These are phyloP conservation scores for Claviceps purpurea DNA, from an alignment of 2,329 filamentous ascomycete species.

Conservation along the genomic window DNA sequence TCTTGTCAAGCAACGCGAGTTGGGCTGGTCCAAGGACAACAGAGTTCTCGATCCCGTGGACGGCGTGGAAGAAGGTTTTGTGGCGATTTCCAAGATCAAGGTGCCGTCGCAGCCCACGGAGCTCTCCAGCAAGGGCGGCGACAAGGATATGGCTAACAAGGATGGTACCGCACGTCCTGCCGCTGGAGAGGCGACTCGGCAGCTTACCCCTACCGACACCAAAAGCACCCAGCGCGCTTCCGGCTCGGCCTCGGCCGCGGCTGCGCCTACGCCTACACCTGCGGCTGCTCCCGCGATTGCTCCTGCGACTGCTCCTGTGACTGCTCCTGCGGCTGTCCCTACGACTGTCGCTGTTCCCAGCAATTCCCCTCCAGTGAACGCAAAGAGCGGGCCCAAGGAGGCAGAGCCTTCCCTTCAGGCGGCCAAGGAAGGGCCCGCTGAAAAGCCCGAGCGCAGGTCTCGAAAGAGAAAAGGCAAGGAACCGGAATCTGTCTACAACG, in stretches of 20 bases:
- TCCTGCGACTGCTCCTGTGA: no score
- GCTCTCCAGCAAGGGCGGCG: constrained; percentile 17
- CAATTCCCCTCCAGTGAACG: constrained; percentile 20
- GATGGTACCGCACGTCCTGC: constrained; percentile 20
- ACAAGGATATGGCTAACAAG: constrained; percentile 22
- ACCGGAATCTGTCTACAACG: constrained; percentile 33
- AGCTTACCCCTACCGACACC: constrained; percentile 12
- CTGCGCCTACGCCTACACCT: background rate
- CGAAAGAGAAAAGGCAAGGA: constrained; percentile 54
- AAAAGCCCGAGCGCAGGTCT: constrained; percentile 49
- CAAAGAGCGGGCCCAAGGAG: constrained; percentile 33
- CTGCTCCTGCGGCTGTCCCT: background rate
- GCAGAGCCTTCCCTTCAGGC: constrained; percentile 29
- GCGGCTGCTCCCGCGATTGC: background rate
- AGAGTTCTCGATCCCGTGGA: constrained; percentile 72
- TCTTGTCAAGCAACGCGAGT: constrained; percentile 71
- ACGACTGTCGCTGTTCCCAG: background rate
- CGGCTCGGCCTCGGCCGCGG: constrained; percentile 8
- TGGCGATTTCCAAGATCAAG: constrained; percentile 61
- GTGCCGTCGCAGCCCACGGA: constrained; percentile 32
- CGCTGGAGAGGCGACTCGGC: constrained; percentile 15
- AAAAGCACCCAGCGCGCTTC: constrained; percentile 19
- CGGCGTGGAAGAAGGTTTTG: constrained; percentile 58
- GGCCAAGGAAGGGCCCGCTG: constrained; percentile 27
- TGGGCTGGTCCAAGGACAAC: constrained; percentile 85